These are phyloP conservation scores for Ampelomyces quisqualis DNA, from an alignment of 2,329 filamentous ascomycete species.

Conservation along the genomic window DNA sequence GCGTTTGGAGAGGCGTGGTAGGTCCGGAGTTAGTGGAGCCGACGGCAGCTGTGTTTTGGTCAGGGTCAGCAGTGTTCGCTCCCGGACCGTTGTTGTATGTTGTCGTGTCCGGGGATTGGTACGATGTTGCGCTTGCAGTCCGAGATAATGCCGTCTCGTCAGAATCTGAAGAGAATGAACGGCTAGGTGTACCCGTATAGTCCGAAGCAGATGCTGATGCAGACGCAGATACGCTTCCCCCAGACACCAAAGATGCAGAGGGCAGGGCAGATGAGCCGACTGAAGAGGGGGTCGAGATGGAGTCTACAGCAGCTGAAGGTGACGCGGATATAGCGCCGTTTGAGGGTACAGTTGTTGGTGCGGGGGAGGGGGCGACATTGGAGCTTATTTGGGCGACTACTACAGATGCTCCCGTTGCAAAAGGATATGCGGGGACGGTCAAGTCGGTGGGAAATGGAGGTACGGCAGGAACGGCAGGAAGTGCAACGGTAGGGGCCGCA, in stretches of 20 bases:
- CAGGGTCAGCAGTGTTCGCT: constrained; percentile 18
- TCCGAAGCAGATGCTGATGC: constrained; percentile 10
- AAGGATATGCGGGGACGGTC: constrained; percentile 39
- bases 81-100: constrained; percentile 10
- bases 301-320: constrained; percentile 3
- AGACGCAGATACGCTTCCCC: constrained; percentile 10
- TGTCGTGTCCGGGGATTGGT: constrained; percentile 14
- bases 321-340: constrained; percentile 6
- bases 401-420: constrained; percentile 24
- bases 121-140: constrained; percentile 11
- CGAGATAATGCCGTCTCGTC: constrained; percentile 13
- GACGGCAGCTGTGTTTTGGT: constrained; percentile 13
- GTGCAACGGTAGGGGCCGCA: constrained; percentile 9
- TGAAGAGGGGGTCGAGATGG: constrained; percentile 19
- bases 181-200: constrained; percentile 13
- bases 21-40: constrained; percentile 10
- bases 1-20: constrained; percentile 46
- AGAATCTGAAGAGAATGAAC: constrained; percentile 9
- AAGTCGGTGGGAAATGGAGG: constrained; percentile 41
- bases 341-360: constrained; percentile 5
- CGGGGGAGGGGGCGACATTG: constrained; percentile 9
- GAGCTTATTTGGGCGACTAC: constrained; percentile 7
- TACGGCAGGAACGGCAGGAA: constrained; percentile 35
- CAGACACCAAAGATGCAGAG: constrained; percentile 1
- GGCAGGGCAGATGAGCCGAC: constrained; percentile 10